These are phyloP conservation scores for Friedmanniomyces endolithicus DNA, from an alignment of 495 filamentous ascomycete species.

Conservation along the genomic window DNA sequence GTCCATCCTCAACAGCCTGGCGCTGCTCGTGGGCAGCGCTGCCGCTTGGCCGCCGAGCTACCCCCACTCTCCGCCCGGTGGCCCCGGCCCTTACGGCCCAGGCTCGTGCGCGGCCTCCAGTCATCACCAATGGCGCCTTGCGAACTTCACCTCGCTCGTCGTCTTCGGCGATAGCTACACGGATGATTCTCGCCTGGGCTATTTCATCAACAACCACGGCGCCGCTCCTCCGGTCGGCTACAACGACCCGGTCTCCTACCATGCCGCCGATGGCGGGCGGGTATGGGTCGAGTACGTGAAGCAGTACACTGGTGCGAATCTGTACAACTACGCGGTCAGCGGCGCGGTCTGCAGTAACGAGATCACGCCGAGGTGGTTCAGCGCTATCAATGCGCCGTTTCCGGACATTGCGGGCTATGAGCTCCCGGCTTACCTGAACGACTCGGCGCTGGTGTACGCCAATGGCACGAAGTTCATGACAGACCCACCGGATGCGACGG, in stretches of 20 bases:
- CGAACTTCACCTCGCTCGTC: slow-evolving; percentile 40
- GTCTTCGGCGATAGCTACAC: slow-evolving; percentile 67
- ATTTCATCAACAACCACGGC: slow-evolving; percentile 47
- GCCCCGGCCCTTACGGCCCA: not conserved
- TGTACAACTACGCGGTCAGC: slow-evolving; percentile 62
- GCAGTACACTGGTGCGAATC: slow-evolving; percentile 39
- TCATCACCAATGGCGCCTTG: slow-evolving; percentile 25
- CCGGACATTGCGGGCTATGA: slow-evolving; percentile 56
- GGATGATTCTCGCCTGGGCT: slow-evolving; percentile 52
- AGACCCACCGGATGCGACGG: slow-evolving; percentile 43
- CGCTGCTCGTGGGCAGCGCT: not conserved
- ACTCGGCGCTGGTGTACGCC: slow-evolving; percentile 34
- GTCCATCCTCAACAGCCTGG: not conserved
- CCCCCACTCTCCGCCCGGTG: not conserved
- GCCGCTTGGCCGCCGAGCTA: not conserved
- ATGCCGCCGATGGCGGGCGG: slow-evolving; percentile 50
- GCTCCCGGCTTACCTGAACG: slow-evolving; percentile 54
- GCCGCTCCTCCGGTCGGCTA: slow-evolving; percentile 49
- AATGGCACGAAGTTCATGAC: slow-evolving; percentile 39
- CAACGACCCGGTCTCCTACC: slow-evolving; percentile 28
- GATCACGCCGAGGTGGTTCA: slow-evolving; percentile 42
- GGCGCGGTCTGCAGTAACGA: slow-evolving; percentile 61
- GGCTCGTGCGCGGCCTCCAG: not conserved
- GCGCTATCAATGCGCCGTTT: slow-evolving; percentile 39
- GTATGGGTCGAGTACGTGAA: slow-evolving; percentile 55